phyloP scores from a whole-genome alignment of 768 basidiomycete species.

The Sistotremastrum suecicum region DNA sequence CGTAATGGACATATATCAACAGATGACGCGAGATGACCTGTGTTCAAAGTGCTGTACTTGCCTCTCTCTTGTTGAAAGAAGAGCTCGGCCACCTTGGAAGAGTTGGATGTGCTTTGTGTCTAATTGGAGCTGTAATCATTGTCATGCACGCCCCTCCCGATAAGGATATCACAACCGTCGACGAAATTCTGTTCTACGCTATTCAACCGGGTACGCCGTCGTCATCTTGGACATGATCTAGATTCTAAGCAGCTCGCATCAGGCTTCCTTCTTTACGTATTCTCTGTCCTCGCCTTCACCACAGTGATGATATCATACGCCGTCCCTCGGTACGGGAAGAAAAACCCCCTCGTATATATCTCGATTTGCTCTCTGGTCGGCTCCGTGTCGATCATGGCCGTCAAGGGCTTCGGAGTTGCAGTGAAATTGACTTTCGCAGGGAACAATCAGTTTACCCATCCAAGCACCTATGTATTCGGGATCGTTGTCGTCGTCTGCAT shows the following conservation, averaged over 20 bases:
- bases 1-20: slow-evolving; percentile 11
- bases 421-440: slow-evolving; percentile 88
- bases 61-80: slow-evolving; percentile 86
- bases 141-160: slow-evolving; percentile 95
- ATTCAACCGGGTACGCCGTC: slow-evolving; percentile 68
- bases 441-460: slow-evolving; percentile 89
- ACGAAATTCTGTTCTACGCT: slow-evolving; percentile 87
- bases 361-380: slow-evolving; percentile 95
- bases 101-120: slow-evolving; percentile 69
- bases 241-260: background rate
- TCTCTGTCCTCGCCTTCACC: slow-evolving; percentile 69
- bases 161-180: slow-evolving; percentile 83
- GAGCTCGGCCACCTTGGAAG: slow-evolving; percentile 88
- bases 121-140: slow-evolving; percentile 85
- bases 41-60: slow-evolving; percentile 69
- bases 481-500: slow-evolving; percentile 75
- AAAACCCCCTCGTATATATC: slow-evolving; percentile 83
- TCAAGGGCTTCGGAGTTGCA: slow-evolving; percentile 96
- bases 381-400: slow-evolving; percentile 95
- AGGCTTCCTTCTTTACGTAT: slow-evolving; percentile 89
- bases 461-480: slow-evolving; percentile 93
- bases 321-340: slow-evolving; percentile 73
- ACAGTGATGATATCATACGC: slow-evolving; percentile 79
- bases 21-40: slow-evolving; percentile 3
- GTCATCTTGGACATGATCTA: background rate